Evolutionary conservation across 495 filamentous ascomycete species (phyloP).

Genomic region (Niebla homalea): DNA sequence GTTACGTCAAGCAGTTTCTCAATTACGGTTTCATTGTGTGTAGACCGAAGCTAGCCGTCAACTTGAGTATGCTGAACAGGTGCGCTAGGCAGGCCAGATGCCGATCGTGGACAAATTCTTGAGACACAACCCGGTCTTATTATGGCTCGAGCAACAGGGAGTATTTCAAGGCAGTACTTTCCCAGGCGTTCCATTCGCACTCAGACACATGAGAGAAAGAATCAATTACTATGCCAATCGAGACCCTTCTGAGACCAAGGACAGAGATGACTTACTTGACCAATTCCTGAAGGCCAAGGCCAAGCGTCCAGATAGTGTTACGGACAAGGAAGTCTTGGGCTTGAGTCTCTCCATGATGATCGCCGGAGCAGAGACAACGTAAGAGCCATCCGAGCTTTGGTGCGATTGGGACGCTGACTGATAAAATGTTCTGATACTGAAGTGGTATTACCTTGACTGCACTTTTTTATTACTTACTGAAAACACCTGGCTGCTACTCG

Average conservation of each 20-base stretch:
- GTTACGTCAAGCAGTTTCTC: conserved; percentile 30
- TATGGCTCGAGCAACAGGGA: conserved; percentile 24
- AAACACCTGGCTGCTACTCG: conserved; percentile 32
- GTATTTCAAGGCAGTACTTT: conserved; percentile 36
- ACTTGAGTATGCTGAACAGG: too few relatives aligned
- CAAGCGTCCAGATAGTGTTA: conserved; percentile 49
- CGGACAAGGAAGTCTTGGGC: conserved; percentile 46
- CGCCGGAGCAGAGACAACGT: conserved; percentile 46
- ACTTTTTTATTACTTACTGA: conserved; percentile 52
- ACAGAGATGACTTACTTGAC: conserved; percentile 31
- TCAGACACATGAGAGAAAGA: conserved; percentile 43
- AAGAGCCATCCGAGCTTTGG: conserved; percentile 6
- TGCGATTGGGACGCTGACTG: background rate
- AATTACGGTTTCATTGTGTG: conserved; percentile 31
- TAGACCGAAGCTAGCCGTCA: conserved; percentile 17
- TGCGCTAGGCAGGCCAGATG: too few relatives aligned
- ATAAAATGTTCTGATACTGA: background rate
- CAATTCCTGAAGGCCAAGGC: conserved; percentile 34
- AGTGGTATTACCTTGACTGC: conserved; percentile 43
- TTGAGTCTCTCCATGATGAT: conserved; percentile 56
- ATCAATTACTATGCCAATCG: conserved; percentile 17
- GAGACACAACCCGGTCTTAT: conserved; percentile 36
- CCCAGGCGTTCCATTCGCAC: conserved; percentile 49
- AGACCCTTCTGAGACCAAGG: conserved; percentile 29
- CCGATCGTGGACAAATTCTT: conserved; percentile 37